Conservation (phyloP, 805 yeast genomes). For the Saccharomyces cerevisiae region DNA sequence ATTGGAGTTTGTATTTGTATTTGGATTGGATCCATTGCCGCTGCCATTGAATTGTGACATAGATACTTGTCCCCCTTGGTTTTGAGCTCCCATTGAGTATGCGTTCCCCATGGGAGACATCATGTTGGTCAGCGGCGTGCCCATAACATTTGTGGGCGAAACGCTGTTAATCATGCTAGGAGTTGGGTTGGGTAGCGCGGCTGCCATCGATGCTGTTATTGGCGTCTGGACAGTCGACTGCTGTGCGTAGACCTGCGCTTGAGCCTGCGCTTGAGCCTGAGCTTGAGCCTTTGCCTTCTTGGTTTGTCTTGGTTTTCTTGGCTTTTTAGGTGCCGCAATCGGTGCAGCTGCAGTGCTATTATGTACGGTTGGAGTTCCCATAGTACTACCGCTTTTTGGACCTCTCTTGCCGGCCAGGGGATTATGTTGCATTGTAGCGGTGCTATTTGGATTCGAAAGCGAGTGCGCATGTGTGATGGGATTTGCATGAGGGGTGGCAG, state of each 20-base stretch:
- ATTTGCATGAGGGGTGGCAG: slow-evolving; percentile 5
- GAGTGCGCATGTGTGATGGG: neutral
- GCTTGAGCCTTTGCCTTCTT: slow-evolving; percentile 8
- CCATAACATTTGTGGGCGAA: neutral
- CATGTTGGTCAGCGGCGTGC: neutral
- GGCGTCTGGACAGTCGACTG: neutral
- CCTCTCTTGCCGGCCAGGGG: neutral
- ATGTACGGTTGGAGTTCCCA: neutral
- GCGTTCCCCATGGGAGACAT: neutral
- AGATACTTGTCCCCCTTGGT: neutral
- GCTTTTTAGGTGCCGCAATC: slow-evolving; percentile 18
- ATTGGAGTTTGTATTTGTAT: neutral
- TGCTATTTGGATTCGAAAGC: slow-evolving; percentile 1
- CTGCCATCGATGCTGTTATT: slow-evolving; percentile 1
- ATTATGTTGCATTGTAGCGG: neutral
- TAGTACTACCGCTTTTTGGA: neutral
- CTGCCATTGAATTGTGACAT: neutral
- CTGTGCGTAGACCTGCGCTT: neutral
- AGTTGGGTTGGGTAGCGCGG: neutral
- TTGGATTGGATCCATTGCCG: neutral
- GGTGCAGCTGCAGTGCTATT: neutral
- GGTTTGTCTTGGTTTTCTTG: slow-evolving; percentile 24
- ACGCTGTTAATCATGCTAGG: neutral
- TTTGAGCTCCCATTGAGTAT: neutral
- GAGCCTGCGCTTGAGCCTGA: neutral